phyloP scores from a whole-genome alignment of 179 eudicot genomes.

The Camellia oleifera region DNA sequence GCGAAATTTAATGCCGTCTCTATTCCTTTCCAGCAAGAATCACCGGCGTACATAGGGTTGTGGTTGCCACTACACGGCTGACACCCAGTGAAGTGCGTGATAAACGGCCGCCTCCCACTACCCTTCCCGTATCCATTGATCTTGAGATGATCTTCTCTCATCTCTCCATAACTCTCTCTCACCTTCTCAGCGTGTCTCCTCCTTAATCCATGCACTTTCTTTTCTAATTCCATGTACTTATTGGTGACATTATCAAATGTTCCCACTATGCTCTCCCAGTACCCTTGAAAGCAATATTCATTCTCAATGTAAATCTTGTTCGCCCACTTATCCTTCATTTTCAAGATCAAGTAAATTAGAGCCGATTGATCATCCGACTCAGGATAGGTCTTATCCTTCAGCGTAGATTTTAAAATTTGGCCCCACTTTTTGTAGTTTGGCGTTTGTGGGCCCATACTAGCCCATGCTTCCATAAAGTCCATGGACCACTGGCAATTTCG shows the following conservation, averaged over 20 bases:
- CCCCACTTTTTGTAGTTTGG: slow-evolving; percentile 47
- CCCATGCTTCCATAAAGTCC: slow-evolving; percentile 49
- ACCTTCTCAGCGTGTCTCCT: slow-evolving; percentile 44
- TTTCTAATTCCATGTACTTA: slow-evolving; percentile 26
- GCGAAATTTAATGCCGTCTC: slow-evolving; percentile 67
- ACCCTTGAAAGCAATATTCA: slow-evolving; percentile 23
- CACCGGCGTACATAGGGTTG: slow-evolving; percentile 38
- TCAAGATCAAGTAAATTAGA: slow-evolving; percentile 16
- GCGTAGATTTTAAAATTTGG: slow-evolving; percentile 14
- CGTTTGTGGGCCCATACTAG: slow-evolving; percentile 6
- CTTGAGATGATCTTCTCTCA: slow-evolving; percentile 31
- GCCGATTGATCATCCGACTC: slow-evolving; percentile 55
- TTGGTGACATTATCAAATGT: slow-evolving; percentile 21
- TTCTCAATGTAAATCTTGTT: slow-evolving; percentile 22
- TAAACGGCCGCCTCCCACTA: slow-evolving; percentile 43
- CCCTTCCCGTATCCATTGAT: slow-evolving; percentile 19
- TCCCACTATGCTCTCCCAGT: slow-evolving; percentile 35
- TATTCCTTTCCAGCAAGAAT: slow-evolving; percentile 67
- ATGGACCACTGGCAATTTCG: slow-evolving; percentile 67
- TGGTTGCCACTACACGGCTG: slow-evolving; percentile 80
- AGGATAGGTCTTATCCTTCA: slow-evolving; percentile 43
- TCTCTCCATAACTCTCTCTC: slow-evolving; percentile 28
- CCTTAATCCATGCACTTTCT: slow-evolving; percentile 19
- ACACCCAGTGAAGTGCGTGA: slow-evolving; percentile 74
- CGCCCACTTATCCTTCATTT: slow-evolving; percentile 17